Base-by-base conservation (phyloP, 176 grass and related monocot species). In the Avena eriantha region DNA sequence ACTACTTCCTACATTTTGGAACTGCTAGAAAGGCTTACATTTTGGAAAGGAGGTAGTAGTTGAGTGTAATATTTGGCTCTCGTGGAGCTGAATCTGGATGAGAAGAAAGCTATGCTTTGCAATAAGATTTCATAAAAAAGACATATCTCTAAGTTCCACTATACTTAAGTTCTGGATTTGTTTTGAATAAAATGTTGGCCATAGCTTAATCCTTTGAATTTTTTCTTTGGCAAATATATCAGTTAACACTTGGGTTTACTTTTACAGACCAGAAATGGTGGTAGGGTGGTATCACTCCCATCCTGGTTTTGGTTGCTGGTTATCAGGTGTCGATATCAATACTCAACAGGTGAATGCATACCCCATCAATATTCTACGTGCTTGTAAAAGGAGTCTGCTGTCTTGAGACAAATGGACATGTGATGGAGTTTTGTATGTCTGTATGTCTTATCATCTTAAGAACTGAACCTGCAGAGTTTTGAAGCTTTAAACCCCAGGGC, bases 241-340 rank as follows among this genome's bases (percentile, higher is more conserved):
- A 81, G 65, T 13, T 83, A 41, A 67, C 10, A 61, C 17, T 54
- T 81, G 18, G 24, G 35, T 55, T 61, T 58, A 16, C 57, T 83
- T 87, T 81, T 87, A 82, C 88, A 98, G 94, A 50, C 94, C 97
- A 61, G 97, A 98, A 88, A 98, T 98, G 97, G 97, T 98, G 64
- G 97, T 98, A 43, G 97, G 97, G n/a, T 98, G 97, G 97, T 98
- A 98, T 61, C 97, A 98, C 78, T 98, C 97, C 75, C 97, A 98
- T 91, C 97, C 94, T 80, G 97, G 94, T 11, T 98, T 98, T 73
- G 97, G 94, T 82, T 94, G 94, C 79, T 98, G 97, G 97, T 87
- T 98, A 33, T 98, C 97, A 73, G 94, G 97, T 59, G 94, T 98
- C 19, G 97, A 98, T 65, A 98, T 98, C 85, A 98, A 98, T 80